Base-by-base conservation (phyloP, 176 grass and related monocot genomes). In the Elymus sibiricus region DNA sequence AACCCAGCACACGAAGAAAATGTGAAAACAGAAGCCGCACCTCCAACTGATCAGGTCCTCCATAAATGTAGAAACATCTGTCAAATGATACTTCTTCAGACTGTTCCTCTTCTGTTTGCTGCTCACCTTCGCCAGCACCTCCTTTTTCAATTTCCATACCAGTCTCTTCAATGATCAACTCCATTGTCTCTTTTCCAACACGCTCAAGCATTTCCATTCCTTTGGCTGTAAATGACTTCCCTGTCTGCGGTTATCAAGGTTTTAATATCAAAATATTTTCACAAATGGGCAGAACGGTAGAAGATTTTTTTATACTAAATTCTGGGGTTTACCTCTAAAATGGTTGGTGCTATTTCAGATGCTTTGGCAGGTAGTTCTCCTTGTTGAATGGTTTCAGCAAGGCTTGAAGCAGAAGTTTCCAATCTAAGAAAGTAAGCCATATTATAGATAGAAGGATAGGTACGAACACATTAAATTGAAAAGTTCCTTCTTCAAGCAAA, bases 31-130 rank as follows among this genome's bases (percentile, higher is more conserved):
- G 26, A 78, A 86, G 53, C 24, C 59, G 15, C 61, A 95, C 95
- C 93, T 99, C 94, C 21, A 99, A 88, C 60, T 96, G 94, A 92
- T 99, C 97, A 83, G 97, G 97, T 42, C 97, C 97, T 60, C 97
- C 97, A 90, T 99, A 99, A 80, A 99, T 99, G 76, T 96, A 99
- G 83, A 99, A 99, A 85, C 94, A 99, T 88, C 97, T 88, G 55
- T 99, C 97, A 44, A 99, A 99, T 76, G 97, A 96, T 17, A 88
- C 86, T 82, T 99, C 97, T 91, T 99, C 97, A 82, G 92, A 90
- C n/a, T 92, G 90, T 62, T 96, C 91, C 63, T 94, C 94, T 87
- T 95, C 96, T 35, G 76, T 79, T 66, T 90, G 81, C 73, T 84
- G 84, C 34, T 92, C 88, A 74, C 61, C 90, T 65, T 89, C 90